A percentile compares a stretch with the other conserved stretches of the same genome.
Evolutionary conservation across 2,329 filamentous ascomycete genomes (phyloP).

Genomic region (Paracoccidioides brasiliensis): DNA sequence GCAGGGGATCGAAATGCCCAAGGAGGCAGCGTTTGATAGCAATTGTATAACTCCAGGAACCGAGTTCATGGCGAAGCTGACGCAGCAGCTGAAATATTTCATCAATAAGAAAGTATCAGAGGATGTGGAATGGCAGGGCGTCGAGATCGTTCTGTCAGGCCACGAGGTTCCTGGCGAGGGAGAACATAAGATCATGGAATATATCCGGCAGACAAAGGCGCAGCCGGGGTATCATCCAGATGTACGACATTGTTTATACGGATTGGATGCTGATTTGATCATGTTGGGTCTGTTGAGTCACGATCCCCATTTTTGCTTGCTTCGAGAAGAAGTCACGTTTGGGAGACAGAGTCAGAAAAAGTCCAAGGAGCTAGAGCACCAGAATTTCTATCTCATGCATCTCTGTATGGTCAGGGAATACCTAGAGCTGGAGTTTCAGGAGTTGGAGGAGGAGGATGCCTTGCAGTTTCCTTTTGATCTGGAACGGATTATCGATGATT

Average conservation of each 20-base stretch:
- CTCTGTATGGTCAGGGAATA: constrained; percentile 97
- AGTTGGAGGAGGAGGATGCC: constrained; percentile 60
- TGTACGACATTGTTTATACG: constrained; percentile 91
- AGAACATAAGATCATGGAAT: constrained; percentile 99
- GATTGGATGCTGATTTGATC: constrained; percentile 92
- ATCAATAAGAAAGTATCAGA: constrained; percentile 98
- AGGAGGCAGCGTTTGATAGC: constrained; percentile 93
- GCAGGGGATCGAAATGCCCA: constrained; percentile 84
- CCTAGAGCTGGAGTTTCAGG: constrained; percentile 90
- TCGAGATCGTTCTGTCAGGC: constrained; percentile 88
- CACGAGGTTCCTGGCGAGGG: constrained; percentile 97
- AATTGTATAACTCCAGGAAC: constrained; percentile 97
- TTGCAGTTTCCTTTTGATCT: constrained; percentile 76
- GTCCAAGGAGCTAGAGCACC: constrained; percentile 92
- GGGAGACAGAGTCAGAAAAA: constrained; percentile 76
- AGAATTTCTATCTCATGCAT: constrained; percentile 97
- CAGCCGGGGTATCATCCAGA: constrained; percentile 88
- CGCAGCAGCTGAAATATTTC: constrained; percentile 90
- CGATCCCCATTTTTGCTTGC: constrained; percentile 92
- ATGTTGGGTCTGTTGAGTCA: constrained; percentile 96
- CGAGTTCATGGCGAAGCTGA: constrained; percentile 94
- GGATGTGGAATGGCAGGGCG: constrained; percentile 93
- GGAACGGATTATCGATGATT: constrained; percentile 95
- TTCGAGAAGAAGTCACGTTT: constrained; percentile 96
- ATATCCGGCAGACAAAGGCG: constrained; percentile 93